A percentile compares a stretch with the other conserved stretches of the same genome.
Conservation (phyloP, 2,329 filamentous ascomycete genomes). For the Taxawa tesnikishii region DNA sequence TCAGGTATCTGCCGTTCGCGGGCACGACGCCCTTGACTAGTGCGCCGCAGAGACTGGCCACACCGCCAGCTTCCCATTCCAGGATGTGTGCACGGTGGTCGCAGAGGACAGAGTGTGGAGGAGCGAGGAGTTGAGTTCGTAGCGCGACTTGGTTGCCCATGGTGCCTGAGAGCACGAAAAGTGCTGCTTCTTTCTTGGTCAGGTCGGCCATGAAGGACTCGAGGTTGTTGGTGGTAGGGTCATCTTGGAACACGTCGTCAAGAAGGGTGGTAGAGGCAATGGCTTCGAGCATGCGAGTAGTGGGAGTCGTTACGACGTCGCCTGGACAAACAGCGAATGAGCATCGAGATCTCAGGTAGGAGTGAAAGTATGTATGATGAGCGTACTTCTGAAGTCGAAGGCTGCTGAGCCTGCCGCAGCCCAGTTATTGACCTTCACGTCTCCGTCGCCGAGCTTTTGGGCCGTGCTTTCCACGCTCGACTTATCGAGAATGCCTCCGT, state of each 20-base stretch:
- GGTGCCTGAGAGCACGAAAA: conserved; percentile 80
- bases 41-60: conserved; percentile 60
- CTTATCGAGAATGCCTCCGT: conserved; percentile 5
- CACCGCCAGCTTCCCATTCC: conserved; percentile 55
- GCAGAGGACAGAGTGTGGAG: conserved; percentile 69
- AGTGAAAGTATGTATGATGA: conserved; percentile 9
- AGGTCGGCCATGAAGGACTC: conserved; percentile 63
- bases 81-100: conserved; percentile 71
- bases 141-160: conserved; percentile 90
- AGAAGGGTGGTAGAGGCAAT: conserved; percentile 62
- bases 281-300: conserved; percentile 67
- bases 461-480: conserved; percentile 13
- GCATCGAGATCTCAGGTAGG: background rate
- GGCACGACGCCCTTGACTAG: conserved; percentile 55
- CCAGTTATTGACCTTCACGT: conserved; percentile 21
- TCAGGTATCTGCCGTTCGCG: conserved; percentile 59
- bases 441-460: conserved; percentile 12
- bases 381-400: conserved; percentile 41
- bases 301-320: conserved; percentile 66
- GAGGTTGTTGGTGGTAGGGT: conserved; percentile 63
- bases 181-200: conserved; percentile 60
- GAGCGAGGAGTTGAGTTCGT: conserved; percentile 62
- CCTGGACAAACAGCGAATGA: conserved; percentile 10
- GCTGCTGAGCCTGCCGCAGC: conserved; percentile 37
- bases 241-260: conserved; percentile 77